These are phyloP conservation scores for Pseudogymnoascus sp. DNA, from an alignment of 2,329 filamentous ascomycete genomes.

Conservation along the genomic window DNA sequence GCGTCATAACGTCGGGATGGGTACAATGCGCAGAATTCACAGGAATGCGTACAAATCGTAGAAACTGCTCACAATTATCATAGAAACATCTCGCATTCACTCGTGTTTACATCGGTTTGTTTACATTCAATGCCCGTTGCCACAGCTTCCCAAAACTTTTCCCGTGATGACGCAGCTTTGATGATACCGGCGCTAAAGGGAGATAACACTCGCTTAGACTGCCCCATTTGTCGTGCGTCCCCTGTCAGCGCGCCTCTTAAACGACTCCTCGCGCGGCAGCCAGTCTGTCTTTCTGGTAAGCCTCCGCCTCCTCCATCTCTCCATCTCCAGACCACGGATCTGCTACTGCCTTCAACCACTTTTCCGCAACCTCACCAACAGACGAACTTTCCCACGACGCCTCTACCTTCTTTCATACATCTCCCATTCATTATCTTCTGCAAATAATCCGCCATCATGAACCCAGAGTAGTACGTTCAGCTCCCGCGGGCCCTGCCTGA, in stretches of 20 bases:
- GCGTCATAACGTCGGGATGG: neutral
- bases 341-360: neutral
- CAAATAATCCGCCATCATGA: slow-evolving; percentile 54
- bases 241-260: slow-evolving; percentile 9
- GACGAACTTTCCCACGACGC: neutral
- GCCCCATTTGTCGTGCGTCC: slow-evolving; percentile 4
- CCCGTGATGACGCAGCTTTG: slow-evolving; percentile 7
- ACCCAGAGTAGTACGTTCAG: slow-evolving; percentile 62
- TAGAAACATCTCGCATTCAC: neutral
- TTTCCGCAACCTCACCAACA: neutral
- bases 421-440: slow-evolving; percentile 1
- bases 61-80: neutral
- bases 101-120: slow-evolving; percentile 4
- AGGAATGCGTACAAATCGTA: neutral
- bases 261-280: slow-evolving; percentile 10
- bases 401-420: neutral
- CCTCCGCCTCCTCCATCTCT: slow-evolving; percentile 11
- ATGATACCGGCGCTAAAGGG: slow-evolving; percentile 8
- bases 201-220: slow-evolving; percentile 11
- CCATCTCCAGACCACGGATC: slow-evolving; percentile 4
- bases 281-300: slow-evolving; percentile 10
- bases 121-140: neutral
- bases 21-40: neutral
- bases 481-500: neutral
- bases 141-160: slow-evolving; percentile 5